Percentiles rank a stretch among this genome's conserved stretches.
These are phyloP conservation scores for Blastobotrys peoriensis DNA, from an alignment of 805 yeast species.

Conservation along the genomic window DNA sequence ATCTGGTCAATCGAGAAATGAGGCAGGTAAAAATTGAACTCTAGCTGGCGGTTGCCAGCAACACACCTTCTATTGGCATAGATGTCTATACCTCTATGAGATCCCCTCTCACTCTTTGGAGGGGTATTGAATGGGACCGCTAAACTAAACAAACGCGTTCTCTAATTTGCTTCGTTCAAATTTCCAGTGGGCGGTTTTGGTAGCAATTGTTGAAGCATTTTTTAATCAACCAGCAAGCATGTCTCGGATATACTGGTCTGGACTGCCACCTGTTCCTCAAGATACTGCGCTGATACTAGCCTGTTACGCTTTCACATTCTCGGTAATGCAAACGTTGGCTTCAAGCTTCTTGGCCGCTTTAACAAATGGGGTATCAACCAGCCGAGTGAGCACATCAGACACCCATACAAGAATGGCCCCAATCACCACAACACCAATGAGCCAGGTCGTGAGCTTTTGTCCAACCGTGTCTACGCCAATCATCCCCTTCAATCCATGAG, in stretches of 20 bases:
- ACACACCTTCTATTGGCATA: too few species aligned
- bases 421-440: background rate
- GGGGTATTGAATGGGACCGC: too few species aligned
- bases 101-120: too few species aligned
- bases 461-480: background rate
- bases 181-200: background rate
- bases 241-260: too few species aligned
- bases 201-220: too few species aligned
- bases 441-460: background rate
- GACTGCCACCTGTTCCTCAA: background rate
- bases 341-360: slow-evolving; percentile 1
- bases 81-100: too few species aligned
- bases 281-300: too few species aligned
- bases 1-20: background rate
- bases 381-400: slow-evolving; percentile 1
- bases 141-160: too few species aligned
- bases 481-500: background rate
- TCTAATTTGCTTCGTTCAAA: background rate
- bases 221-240: too few species aligned
- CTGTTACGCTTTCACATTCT: background rate
- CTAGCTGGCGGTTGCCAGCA: too few species aligned
- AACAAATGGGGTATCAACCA: slow-evolving; percentile 2
- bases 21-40: background rate
- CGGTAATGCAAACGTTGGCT: background rate
- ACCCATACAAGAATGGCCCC: background rate